These are phyloP conservation scores for Ustilago lituana DNA, from an alignment of 1,284 basidiomycete species.

Conservation along the genomic window DNA sequence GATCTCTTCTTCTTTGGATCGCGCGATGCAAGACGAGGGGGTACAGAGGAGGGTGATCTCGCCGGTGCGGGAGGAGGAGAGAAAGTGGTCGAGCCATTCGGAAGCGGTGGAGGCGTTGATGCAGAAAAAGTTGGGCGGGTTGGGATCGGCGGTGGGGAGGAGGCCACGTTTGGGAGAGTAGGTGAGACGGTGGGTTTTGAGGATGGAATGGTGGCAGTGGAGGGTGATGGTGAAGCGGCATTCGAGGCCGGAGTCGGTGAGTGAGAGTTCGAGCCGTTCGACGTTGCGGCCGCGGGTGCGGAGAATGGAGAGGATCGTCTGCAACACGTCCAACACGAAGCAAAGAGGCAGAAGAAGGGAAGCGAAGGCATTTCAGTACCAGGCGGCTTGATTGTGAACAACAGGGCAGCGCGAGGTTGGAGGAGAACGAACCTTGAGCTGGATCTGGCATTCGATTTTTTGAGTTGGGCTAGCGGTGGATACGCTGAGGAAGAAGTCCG, in stretches of 20 bases:
- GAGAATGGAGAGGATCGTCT: slow-evolving; percentile 51
- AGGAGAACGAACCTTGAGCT: slow-evolving; percentile 30
- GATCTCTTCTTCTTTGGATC: slow-evolving; percentile 33
- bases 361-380: too few relatives aligned
- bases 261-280: slow-evolving; percentile 38
- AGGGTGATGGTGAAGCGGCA: slow-evolving; percentile 42
- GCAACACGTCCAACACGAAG: too few relatives aligned
- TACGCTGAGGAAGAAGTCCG: slow-evolving; percentile 51
- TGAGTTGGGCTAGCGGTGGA: background rate
- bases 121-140: slow-evolving; percentile 41
- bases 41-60: slow-evolving; percentile 48
- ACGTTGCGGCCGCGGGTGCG: slow-evolving; percentile 38
- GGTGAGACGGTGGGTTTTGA: slow-evolving; percentile 55
- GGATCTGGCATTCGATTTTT: slow-evolving; percentile 51
- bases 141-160: slow-evolving; percentile 43
- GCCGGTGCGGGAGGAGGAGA: slow-evolving; percentile 37
- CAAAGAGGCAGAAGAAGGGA: background rate
- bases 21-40: slow-evolving; percentile 28
- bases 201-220: slow-evolving; percentile 47
- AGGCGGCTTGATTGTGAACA: too few relatives aligned
- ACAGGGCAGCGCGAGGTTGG: too few relatives aligned
- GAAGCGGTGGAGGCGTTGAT: slow-evolving; percentile 38
- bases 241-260: slow-evolving; percentile 13
- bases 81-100: slow-evolving; percentile 58
- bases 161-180: slow-evolving; percentile 52